Evolutionary conservation across 768 basidiomycete species (phyloP).

Genomic region (Tulasnella sp.): DNA sequence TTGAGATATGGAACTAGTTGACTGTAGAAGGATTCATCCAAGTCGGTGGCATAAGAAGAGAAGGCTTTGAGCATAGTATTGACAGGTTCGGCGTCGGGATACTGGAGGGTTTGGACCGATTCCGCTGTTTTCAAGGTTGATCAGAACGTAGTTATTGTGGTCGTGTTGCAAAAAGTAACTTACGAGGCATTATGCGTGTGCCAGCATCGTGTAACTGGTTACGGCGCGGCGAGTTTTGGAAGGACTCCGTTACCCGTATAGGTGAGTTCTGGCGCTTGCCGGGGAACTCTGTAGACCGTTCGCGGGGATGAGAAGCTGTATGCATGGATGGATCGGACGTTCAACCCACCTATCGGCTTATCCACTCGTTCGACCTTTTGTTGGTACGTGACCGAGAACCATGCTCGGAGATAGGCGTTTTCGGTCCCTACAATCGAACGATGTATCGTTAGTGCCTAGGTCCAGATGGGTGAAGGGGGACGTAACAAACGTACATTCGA

Average conservation of each 20-base stretch:
- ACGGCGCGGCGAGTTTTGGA: slow-evolving; percentile 60
- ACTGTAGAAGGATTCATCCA: slow-evolving; percentile 52
- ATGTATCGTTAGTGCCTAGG: not conserved
- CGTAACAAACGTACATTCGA: slow-evolving; percentile 67
- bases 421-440: slow-evolving; percentile 62
- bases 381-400: slow-evolving; percentile 50
- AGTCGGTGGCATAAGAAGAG: slow-evolving; percentile 57
- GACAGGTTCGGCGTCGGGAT: slow-evolving; percentile 51
- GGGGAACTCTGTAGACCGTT: slow-evolving; percentile 54
- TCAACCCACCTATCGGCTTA: slow-evolving; percentile 35
- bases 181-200: slow-evolving; percentile 52
- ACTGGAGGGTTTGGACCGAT: not conserved
- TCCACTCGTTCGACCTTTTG: slow-evolving; percentile 57
- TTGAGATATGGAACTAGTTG: slow-evolving; percentile 70
- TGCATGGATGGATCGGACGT: not conserved
- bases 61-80: slow-evolving; percentile 77
- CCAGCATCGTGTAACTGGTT: slow-evolving; percentile 68
- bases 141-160: not conserved
- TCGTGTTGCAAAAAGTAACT: not conserved
- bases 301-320: not conserved
- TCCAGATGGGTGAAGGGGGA: not conserved
- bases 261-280: slow-evolving; percentile 48
- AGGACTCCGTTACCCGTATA: slow-evolving; percentile 47
- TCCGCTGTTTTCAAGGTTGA: slow-evolving; percentile 9
- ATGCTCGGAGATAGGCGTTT: slow-evolving; percentile 81